Evolutionary conservation across 2,329 filamentous ascomycete genomes (phyloP).

Genomic region (Bisporella sp.): DNA sequence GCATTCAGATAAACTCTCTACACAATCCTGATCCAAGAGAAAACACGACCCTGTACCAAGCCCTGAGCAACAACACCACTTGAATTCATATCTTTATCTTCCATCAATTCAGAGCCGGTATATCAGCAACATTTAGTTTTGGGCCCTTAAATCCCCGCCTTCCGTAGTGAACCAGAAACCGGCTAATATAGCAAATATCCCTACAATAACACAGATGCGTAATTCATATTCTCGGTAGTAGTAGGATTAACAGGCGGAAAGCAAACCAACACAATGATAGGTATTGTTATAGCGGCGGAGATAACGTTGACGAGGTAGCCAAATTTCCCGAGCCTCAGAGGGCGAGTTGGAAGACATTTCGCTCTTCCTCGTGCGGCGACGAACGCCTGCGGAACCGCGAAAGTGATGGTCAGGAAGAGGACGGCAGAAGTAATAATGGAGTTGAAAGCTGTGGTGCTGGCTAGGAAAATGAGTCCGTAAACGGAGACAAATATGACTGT

Average conservation of each 20-base stretch:
- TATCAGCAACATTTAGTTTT: no score
- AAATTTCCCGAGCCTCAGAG: not conserved
- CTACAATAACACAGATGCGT: no score
- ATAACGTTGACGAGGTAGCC: slow-evolving; percentile 2
- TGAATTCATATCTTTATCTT: no score
- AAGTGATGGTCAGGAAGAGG: slow-evolving; percentile 67
- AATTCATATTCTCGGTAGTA: no score
- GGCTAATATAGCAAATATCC: no score
- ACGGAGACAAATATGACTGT: slow-evolving; percentile 46
- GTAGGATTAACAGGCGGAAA: not conserved
- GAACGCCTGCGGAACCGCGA: slow-evolving; percentile 67
- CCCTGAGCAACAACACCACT: no score
- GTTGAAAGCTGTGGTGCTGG: slow-evolving; percentile 67
- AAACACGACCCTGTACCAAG: no score
- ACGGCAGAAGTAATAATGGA: slow-evolving; percentile 72
- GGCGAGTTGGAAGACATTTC: slow-evolving; percentile 22
- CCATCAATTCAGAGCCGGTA: no score
- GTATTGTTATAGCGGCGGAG: not conserved
- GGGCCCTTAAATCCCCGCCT: no score
- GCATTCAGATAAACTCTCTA: no score
- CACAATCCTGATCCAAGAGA: no score
- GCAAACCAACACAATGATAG: slow-evolving; percentile 1
- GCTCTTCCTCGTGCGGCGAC: slow-evolving; percentile 53
- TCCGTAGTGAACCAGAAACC: no score
- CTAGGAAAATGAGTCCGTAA: slow-evolving; percentile 71